Evolutionary conservation across 495 filamentous ascomycete species (phyloP).

Genomic region (Cladorrhinum samala): DNA sequence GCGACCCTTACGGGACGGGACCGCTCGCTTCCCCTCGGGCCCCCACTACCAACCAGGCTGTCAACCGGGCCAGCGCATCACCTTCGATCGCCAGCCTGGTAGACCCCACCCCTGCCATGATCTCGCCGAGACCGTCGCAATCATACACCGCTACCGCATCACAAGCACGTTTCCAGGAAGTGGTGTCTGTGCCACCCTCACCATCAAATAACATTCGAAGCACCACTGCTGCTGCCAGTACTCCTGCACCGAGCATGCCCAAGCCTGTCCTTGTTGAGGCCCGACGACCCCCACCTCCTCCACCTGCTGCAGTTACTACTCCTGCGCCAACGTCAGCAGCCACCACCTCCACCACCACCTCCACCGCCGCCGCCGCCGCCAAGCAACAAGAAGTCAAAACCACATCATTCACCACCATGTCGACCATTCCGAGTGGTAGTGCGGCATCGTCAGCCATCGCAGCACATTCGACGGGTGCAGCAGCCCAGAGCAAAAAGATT

Average conservation of each 20-base stretch:
- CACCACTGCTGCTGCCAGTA: slow-evolving; percentile 7
- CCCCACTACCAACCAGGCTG: slow-evolving; percentile 29
- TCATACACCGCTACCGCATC: slow-evolving; percentile 31
- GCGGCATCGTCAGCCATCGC: background rate
- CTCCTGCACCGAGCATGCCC: slow-evolving; percentile 21
- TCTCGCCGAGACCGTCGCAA: slow-evolving; percentile 41
- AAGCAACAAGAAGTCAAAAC: slow-evolving; percentile 26
- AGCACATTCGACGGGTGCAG: slow-evolving; percentile 6
- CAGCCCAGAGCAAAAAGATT: slow-evolving; percentile 28
- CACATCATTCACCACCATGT: slow-evolving; percentile 35
- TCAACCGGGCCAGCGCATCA: slow-evolving; percentile 72
- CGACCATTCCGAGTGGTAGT: slow-evolving; percentile 8
- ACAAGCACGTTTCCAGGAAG: slow-evolving; percentile 26
- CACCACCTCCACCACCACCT: slow-evolving; percentile 18
- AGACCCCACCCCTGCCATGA: slow-evolving; percentile 54
- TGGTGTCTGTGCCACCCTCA: slow-evolving; percentile 22
- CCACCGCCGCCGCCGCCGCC: slow-evolving; percentile 23
- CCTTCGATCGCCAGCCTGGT: slow-evolving; percentile 87
- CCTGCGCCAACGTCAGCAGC: too few species aligned
- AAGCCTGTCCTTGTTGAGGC: slow-evolving; percentile 31
- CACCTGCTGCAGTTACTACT: too few species aligned
- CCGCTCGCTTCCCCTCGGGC: slow-evolving; percentile 52
- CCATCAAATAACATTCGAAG: slow-evolving; percentile 23
- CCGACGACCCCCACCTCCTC: slow-evolving; percentile 28
- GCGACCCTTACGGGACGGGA: slow-evolving; percentile 46